Evolutionary conservation across 805 yeast species (phyloP).

Genomic region (Suhomyces kilbournensis): DNA sequence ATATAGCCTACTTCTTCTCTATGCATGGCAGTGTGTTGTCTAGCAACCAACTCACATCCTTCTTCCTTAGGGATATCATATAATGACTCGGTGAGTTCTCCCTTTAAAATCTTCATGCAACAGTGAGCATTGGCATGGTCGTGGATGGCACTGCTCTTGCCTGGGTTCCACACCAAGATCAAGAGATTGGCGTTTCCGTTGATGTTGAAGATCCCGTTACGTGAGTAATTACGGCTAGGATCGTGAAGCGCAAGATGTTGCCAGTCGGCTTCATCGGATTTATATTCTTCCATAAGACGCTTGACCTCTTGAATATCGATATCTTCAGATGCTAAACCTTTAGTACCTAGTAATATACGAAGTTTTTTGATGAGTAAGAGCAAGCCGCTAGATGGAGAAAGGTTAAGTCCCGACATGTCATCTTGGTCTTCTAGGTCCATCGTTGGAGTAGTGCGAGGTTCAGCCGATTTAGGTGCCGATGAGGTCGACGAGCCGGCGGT

Average conservation of each 20-base stretch:
- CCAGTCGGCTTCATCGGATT: conserved; percentile 55
- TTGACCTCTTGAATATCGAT: conserved; percentile 50
- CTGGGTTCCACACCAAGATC: conserved; percentile 69
- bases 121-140: conserved; percentile 79
- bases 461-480: background rate
- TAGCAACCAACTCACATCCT: conserved; percentile 21
- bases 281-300: conserved; percentile 46
- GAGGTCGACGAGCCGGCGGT: conserved; percentile 19
- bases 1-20: conserved; percentile 60
- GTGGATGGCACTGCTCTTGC: conserved; percentile 60
- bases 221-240: conserved; percentile 45
- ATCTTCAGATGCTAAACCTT: conserved; percentile 43
- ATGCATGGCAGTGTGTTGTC: conserved; percentile 24
- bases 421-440: background rate
- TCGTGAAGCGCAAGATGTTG: conserved; percentile 54
- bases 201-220: conserved; percentile 74
- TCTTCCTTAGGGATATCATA: conserved; percentile 47
- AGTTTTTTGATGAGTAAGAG: conserved; percentile 26
- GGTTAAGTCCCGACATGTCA: background rate
- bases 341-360: conserved; percentile 24
- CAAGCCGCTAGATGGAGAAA: conserved; percentile 9
- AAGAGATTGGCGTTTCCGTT: conserved; percentile 69
- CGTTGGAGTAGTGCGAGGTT: background rate
- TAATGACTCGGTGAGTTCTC: conserved; percentile 54
- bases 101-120: conserved; percentile 65